Evolutionary conservation across 2,329 filamentous ascomycete genomes (phyloP).

Genomic region (Didymella pomorum): DNA sequence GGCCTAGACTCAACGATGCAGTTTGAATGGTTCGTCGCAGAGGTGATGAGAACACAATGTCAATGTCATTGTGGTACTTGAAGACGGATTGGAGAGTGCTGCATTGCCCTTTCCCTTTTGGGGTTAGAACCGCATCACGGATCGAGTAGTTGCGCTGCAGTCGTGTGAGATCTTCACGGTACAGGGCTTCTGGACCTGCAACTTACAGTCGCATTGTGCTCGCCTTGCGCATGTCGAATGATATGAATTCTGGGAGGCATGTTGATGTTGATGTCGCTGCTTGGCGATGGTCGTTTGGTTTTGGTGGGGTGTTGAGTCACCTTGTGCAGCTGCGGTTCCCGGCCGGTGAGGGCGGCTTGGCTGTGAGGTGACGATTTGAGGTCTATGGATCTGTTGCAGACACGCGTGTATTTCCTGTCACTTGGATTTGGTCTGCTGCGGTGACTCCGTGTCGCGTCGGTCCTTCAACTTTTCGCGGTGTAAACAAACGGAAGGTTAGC

Average conservation of each 20-base stretch:
- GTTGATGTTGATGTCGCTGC: conserved; percentile 12
- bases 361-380: neutral
- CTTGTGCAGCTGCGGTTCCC: neutral
- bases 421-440: neutral
- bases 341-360: neutral
- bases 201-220: conserved; percentile 69
- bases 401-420: neutral
- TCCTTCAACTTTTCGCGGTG: conserved; percentile 13
- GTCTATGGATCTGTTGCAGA: neutral
- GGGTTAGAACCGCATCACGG: conserved; percentile 80
- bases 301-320: conserved; percentile 20
- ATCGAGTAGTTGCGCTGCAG: conserved; percentile 72
- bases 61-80: conserved; percentile 65
- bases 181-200: neutral
- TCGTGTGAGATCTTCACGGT: conserved; percentile 51
- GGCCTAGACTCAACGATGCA: conserved; percentile 72
- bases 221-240: conserved; percentile 76
- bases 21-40: conserved; percentile 84
- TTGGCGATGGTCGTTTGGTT: neutral
- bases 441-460: neutral
- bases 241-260: conserved; percentile 53
- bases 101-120: conserved; percentile 80
- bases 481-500: neutral
- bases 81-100: conserved; percentile 68
- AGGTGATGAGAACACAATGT: conserved; percentile 78